Evolutionary conservation across 1,284 basidiomycete species (phyloP).

Genomic region (Heterobasidion annosum): DNA sequence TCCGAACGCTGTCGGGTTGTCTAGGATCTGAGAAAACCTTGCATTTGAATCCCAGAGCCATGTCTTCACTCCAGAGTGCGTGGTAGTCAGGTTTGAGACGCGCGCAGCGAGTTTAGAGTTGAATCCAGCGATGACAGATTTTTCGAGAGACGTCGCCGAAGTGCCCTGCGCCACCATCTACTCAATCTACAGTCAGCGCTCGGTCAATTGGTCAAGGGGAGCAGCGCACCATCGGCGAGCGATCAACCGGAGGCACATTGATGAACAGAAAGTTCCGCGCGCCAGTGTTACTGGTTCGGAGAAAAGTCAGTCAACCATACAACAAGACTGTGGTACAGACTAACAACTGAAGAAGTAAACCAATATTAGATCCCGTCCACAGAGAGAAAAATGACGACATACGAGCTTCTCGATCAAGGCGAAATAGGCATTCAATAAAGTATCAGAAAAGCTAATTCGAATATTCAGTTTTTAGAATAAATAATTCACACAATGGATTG

Average conservation of each 20-base stretch:
- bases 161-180: slow-evolving; percentile 41
- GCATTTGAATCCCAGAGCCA: slow-evolving; percentile 45
- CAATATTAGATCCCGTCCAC: background rate
- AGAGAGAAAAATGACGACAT: slow-evolving; percentile 14
- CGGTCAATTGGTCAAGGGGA: background rate
- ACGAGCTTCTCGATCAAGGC: slow-evolving; percentile 45
- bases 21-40: slow-evolving; percentile 40
- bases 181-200: too few relatives aligned
- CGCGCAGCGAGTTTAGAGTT: slow-evolving; percentile 37
- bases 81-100: slow-evolving; percentile 28
- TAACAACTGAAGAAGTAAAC: too few relatives aligned
- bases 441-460: slow-evolving; percentile 34
- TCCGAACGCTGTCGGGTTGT: slow-evolving; percentile 38
- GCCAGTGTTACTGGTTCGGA: slow-evolving; percentile 26
- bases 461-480: background rate
- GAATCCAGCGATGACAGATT: slow-evolving; percentile 39
- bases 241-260: slow-evolving; percentile 47
- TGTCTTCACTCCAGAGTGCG: slow-evolving; percentile 37
- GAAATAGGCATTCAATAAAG: slow-evolving; percentile 43
- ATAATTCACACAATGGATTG: background rate
- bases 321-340: too few relatives aligned
- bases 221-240: slow-evolving; percentile 37
- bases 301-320: too few relatives aligned
- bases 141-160: slow-evolving; percentile 30
- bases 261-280: slow-evolving; percentile 52